Evolutionary conservation across 208 protist species (phyloP).

Genomic region (Trypanosoma brucei): DNA sequence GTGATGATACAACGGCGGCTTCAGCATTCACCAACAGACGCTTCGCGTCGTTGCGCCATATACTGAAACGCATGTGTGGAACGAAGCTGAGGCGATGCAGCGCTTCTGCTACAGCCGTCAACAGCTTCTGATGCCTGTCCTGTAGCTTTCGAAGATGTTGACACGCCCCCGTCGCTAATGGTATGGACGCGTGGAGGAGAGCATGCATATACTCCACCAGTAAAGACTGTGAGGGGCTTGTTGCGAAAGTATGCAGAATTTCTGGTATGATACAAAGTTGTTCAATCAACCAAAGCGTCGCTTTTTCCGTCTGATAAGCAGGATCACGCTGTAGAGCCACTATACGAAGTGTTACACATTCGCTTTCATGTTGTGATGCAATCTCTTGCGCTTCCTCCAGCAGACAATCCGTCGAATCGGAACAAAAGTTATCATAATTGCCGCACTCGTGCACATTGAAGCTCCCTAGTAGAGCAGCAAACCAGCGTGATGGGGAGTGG

Average conservation of each 20-base stretch:
- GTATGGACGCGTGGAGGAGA: slow-evolving; percentile 21
- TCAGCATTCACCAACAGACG: slow-evolving; percentile 19
- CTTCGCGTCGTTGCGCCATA: slow-evolving; percentile 25
- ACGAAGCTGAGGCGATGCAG: slow-evolving; percentile 24
- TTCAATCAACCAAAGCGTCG: slow-evolving; percentile 14
- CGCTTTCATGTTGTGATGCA: background rate
- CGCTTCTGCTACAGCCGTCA: slow-evolving; percentile 9
- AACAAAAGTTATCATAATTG: background rate
- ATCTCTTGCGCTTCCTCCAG: background rate
- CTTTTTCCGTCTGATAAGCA: background rate
- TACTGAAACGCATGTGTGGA: slow-evolving; percentile 26
- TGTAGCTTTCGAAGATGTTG: background rate
- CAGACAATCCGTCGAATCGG: background rate
- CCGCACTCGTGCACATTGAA: background rate
- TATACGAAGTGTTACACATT: background rate
- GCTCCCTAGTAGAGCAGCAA: background rate
- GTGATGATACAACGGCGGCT: background rate
- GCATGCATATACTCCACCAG: slow-evolving; percentile 26
- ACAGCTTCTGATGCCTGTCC: slow-evolving; percentile 13
- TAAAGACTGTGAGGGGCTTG: slow-evolving; percentile 7
- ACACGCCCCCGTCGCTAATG: background rate
- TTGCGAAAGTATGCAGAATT: slow-evolving; percentile 17
- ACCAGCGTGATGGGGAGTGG: background rate
- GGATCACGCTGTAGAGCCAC: slow-evolving; percentile 3
- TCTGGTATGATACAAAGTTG: slow-evolving; percentile 20